Conservation (phyloP, 1,284 basidiomycete genomes). For the Heterobasidion parviporum region DNA sequence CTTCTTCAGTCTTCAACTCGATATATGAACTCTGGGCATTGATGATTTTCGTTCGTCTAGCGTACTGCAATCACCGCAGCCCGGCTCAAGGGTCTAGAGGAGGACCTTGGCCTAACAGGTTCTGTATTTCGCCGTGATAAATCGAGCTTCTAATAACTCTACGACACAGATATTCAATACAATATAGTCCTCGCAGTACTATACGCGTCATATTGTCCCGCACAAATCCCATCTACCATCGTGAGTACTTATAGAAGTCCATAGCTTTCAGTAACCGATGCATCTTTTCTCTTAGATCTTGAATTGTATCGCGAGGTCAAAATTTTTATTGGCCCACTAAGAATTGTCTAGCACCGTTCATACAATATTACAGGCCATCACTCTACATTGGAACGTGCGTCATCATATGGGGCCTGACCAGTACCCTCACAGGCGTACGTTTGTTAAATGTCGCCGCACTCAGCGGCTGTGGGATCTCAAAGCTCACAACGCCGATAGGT, state of each 20-base stretch:
- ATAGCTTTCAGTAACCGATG: neutral
- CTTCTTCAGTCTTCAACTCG: neutral
- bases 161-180: conserved; percentile 47
- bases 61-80: conserved; percentile 53
- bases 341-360: neutral
- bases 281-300: conserved; percentile 29
- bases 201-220: conserved; percentile 52
- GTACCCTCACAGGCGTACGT: conserved; percentile 48
- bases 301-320: conserved; percentile 43
- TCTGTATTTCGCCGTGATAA: neutral
- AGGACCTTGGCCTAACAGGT: conserved; percentile 47
- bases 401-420: conserved; percentile 56
- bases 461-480: neutral
- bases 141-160: neutral
- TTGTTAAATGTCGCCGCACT: neutral
- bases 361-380: conserved; percentile 37
- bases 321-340: neutral
- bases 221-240: conserved; percentile 63
- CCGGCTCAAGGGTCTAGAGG: conserved; percentile 49
- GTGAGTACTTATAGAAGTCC: conserved; percentile 19
- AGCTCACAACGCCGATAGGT: neutral
- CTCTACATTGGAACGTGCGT: conserved; percentile 54
- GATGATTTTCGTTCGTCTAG: conserved; percentile 21
- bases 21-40: neutral
- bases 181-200: conserved; percentile 49